Evolutionary conservation across 441 rosid species (phyloP).

Genomic region (Hypseocharis bilobata): DNA sequence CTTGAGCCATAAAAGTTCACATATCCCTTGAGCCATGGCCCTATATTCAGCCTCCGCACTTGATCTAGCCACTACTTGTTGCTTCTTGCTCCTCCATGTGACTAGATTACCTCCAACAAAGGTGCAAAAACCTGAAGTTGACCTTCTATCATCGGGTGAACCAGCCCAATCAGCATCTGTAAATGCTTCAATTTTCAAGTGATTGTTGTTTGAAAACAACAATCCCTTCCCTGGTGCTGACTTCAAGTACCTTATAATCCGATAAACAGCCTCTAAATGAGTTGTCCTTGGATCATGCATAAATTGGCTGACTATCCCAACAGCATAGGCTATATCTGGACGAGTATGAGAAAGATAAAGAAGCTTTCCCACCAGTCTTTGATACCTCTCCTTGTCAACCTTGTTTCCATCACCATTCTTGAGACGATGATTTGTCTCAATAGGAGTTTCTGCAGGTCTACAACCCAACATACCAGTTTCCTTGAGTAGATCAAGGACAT

Average conservation of each 20-base stretch:
- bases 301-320: not conserved
- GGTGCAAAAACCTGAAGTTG: not conserved
- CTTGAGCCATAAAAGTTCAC: not conserved
- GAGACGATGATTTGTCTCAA: not conserved
- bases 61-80: not conserved
- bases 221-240: not conserved
- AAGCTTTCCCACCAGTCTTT: not conserved
- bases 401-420: not conserved
- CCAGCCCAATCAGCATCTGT: not conserved
- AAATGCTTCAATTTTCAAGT: not conserved
- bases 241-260: not conserved
- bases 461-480: not conserved
- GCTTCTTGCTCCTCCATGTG: not conserved
- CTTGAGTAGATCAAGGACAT: not conserved
- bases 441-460: not conserved
- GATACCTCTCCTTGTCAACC: not conserved
- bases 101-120: not conserved
- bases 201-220: not conserved
- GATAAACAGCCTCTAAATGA: not conserved
- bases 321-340: not conserved
- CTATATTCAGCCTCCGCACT: not conserved
- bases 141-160: not conserved
- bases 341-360: constrained; percentile 3
- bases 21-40: not conserved
- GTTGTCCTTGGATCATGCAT: not conserved